A percentile compares a stretch with the other conserved stretches of the same genome.
Conservation (phyloP, 1,284 basidiomycete genomes). For the Schizophyllum commune region DNA sequence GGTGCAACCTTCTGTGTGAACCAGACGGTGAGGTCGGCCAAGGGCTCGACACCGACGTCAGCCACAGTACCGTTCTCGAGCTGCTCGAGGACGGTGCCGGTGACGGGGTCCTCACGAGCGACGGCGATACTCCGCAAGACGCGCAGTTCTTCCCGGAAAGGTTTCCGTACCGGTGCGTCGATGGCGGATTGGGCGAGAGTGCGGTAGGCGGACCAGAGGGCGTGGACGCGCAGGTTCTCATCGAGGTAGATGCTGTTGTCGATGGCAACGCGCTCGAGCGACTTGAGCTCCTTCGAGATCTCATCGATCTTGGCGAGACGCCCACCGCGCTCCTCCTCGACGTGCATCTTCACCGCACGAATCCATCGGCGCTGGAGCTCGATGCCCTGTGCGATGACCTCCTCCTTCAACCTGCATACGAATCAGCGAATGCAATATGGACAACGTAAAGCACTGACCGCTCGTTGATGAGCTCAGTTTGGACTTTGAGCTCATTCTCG, state of each 20-base stretch:
- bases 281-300: constrained; percentile 84
- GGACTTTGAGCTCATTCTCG: constrained; percentile 79
- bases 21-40: constrained; percentile 86
- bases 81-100: constrained; percentile 60
- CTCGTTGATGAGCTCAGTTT: constrained; percentile 92
- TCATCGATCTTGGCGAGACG: constrained; percentile 93
- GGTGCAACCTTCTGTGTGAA: constrained; percentile 83
- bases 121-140: constrained; percentile 70
- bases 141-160: constrained; percentile 87
- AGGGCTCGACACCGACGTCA: constrained; percentile 83
- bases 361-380: constrained; percentile 97
- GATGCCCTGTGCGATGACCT: constrained; percentile 94
- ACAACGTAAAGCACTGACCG: constrained; percentile 39
- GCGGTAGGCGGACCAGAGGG: constrained; percentile 71
- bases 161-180: constrained; percentile 54
- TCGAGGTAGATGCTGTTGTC: constrained; percentile 89
- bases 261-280: constrained; percentile 83
- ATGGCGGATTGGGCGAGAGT: constrained; percentile 52
- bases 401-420: constrained; percentile 75
- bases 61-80: constrained; percentile 74
- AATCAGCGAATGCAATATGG: constrained; percentile 1
- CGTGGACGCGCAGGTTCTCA: constrained; percentile 83
- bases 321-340: constrained; percentile 95
- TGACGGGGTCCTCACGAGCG: constrained; percentile 63
- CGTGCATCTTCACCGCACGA: constrained; percentile 89